Base-by-base conservation (phyloP, 192 early-diverging fungal species). In the Dimargaris xerosporica region DNA sequence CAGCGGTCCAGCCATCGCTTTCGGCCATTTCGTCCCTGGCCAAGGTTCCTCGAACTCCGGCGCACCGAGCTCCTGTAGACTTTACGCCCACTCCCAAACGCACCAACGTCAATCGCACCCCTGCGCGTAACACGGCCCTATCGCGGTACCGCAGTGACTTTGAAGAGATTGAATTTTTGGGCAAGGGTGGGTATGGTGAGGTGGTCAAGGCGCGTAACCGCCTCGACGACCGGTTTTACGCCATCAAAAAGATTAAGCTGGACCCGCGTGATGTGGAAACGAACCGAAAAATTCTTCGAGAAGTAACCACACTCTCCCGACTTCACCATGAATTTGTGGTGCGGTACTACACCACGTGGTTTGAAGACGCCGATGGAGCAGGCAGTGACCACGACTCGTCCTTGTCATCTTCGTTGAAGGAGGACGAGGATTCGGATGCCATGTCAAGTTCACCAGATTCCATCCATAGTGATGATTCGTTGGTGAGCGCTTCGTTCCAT, bases 191-290 rank as follows among this genome's bases (percentile, higher is more conserved):
- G 3, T 97, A 93, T 78, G 94, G 94, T n/a, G 84, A 85, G 60
- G 94, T 97, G 0, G 85, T 95, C 42, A 97, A 97, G 67, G 91
- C 91, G 0, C 78, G 89, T 17, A 94, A 97, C 65, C 73, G 76
- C 31, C 79, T 96, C 0, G 92, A 89, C 65, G 81, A 78, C 0
- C 73, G 81, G 44, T 82, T 83, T 59, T 97, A 95, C 66, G 90
- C 92, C 11, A 87, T 97, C 64, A 97, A 97, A 62, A 94, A 89
- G 69, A 89, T 97, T 61, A 78, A 79, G 54, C 73, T 95, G 64
- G 83, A 92, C 67, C 82, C 85, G 44, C 79, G 81, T 52, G 83
- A 88, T 53, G 82, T 81, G 45, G 89, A 88, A 56, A 80, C 79
- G 50, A 85, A 80, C 66, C 77, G 80, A n/a, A 87, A 90, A 66